phyloP scores from a whole-genome alignment of 371 early-diverging fungal species.

The Modicella reniformis region DNA sequence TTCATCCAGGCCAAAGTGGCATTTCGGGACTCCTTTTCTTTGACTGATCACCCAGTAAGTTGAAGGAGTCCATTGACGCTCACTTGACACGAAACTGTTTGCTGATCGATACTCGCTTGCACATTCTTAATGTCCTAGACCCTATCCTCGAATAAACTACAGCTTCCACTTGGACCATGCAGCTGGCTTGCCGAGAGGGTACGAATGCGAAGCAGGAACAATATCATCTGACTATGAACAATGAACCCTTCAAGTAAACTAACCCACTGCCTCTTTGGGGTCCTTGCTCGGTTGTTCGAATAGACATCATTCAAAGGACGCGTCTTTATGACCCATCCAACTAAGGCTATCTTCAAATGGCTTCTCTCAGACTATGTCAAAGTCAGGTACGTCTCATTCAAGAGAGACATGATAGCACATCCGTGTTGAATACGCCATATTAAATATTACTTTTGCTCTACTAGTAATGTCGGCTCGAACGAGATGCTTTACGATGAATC shows the following conservation, averaged over 20 bases:
- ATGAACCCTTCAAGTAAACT: neutral
- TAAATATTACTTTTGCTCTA: neutral
- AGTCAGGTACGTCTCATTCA: slow-evolving; percentile 71
- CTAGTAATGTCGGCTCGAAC: slow-evolving; percentile 83
- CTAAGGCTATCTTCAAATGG: slow-evolving; percentile 99
- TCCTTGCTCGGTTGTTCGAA: slow-evolving; percentile 18
- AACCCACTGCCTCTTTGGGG: neutral
- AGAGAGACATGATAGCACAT: neutral
- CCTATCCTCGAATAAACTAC: slow-evolving; percentile 13
- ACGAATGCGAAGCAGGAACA: too few species aligned
- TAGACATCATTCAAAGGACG: slow-evolving; percentile 98
- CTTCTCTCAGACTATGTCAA: slow-evolving; percentile 96
- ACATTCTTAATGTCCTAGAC: slow-evolving; percentile 9
- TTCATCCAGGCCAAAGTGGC: slow-evolving; percentile 99
- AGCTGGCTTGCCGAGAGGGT: slow-evolving; percentile 99
- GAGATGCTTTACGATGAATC: slow-evolving; percentile 96
- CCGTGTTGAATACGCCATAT: neutral
- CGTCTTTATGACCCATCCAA: slow-evolving; percentile 99
- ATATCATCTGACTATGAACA: neutral
- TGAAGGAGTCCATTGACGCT: too few species aligned
- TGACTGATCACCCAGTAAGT: slow-evolving; percentile 97
- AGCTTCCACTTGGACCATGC: slow-evolving; percentile 99
- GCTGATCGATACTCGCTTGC: too few species aligned
- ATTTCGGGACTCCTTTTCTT: slow-evolving; percentile 97
- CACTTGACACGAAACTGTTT: too few species aligned